These are phyloP conservation scores for Coemansia sp. DNA, from an alignment of 192 early-diverging fungal genomes.

Conservation along the genomic window DNA sequence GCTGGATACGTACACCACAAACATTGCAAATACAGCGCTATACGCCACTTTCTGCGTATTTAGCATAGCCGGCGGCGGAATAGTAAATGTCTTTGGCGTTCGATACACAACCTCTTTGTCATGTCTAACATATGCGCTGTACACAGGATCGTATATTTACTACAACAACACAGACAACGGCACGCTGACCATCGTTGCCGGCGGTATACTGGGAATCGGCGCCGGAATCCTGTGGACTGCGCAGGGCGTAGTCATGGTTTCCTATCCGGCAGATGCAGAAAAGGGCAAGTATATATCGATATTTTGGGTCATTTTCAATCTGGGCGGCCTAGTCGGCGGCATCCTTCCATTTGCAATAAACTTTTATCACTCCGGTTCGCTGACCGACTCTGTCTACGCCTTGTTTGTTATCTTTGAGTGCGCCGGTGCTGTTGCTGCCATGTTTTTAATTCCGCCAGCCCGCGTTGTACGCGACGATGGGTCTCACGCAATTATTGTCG, in stretches of 20 bases:
- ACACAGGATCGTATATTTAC: conserved; percentile 70
- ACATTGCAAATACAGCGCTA: conserved; percentile 73
- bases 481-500: conserved; percentile 59
- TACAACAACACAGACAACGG: conserved; percentile 62
- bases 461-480: conserved; percentile 72
- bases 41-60: conserved; percentile 73
- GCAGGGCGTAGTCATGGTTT: conserved; percentile 77
- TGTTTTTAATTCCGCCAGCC: conserved; percentile 60
- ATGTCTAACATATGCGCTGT: conserved; percentile 68
- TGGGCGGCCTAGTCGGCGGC: conserved; percentile 76
- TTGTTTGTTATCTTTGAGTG: conserved; percentile 74
- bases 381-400: conserved; percentile 70
- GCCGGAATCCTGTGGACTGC: conserved; percentile 72
- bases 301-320: conserved; percentile 81
- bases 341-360: conserved; percentile 68
- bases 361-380: conserved; percentile 56
- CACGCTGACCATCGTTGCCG: conserved; percentile 65
- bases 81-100: conserved; percentile 77
- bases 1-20: conserved; percentile 57
- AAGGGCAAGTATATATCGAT: conserved; percentile 80
- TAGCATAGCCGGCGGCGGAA: conserved; percentile 72
- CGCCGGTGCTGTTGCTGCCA: conserved; percentile 58
- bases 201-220: conserved; percentile 73
- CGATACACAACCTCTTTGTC: conserved; percentile 64
- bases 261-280: conserved; percentile 73